Evolutionary conservation across 2,329 filamentous ascomycete species (phyloP).

Genomic region (Drechslerella dactyloides): DNA sequence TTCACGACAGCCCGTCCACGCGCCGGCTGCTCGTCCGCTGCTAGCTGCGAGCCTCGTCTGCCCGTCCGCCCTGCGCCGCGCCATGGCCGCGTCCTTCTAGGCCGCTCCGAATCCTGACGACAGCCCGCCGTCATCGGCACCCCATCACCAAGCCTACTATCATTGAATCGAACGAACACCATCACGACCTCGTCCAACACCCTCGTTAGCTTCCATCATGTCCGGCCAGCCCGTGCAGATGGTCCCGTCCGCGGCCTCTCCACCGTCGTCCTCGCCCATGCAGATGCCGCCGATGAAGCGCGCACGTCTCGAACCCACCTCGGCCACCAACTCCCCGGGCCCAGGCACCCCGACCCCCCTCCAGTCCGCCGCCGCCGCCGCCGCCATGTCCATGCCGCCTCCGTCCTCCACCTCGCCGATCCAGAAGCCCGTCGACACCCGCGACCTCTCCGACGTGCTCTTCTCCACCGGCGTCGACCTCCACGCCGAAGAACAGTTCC

Average conservation of each 20-base stretch:
- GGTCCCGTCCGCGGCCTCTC: slow-evolving; percentile 33
- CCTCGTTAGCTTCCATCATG: slow-evolving; percentile 1
- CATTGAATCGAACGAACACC: neutral
- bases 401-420: slow-evolving; percentile 47
- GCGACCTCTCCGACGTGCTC: slow-evolving; percentile 55
- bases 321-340: slow-evolving; percentile 28
- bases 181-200: neutral
- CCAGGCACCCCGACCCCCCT: slow-evolving; percentile 25
- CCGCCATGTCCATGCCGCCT: slow-evolving; percentile 45
- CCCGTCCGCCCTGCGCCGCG: neutral
- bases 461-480: slow-evolving; percentile 55
- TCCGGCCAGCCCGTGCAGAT: slow-evolving; percentile 20
- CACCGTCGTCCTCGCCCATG: slow-evolving; percentile 16
- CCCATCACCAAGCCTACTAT: neutral
- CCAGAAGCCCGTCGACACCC: slow-evolving; percentile 55
- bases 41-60: neutral
- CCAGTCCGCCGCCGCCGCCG: slow-evolving; percentile 36
- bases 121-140: neutral
- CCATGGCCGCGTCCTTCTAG: neutral
- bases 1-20: too few species aligned
- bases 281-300: slow-evolving; percentile 44
- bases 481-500: slow-evolving; percentile 54
- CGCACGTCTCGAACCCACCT: slow-evolving; percentile 35
- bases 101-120: neutral
- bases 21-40: too few species aligned